Evolutionary conservation across 2,329 filamentous ascomycete genomes (phyloP), one percentile per base, ranked within the genome.

Genomic region (Beauveria medogensis): DNA sequence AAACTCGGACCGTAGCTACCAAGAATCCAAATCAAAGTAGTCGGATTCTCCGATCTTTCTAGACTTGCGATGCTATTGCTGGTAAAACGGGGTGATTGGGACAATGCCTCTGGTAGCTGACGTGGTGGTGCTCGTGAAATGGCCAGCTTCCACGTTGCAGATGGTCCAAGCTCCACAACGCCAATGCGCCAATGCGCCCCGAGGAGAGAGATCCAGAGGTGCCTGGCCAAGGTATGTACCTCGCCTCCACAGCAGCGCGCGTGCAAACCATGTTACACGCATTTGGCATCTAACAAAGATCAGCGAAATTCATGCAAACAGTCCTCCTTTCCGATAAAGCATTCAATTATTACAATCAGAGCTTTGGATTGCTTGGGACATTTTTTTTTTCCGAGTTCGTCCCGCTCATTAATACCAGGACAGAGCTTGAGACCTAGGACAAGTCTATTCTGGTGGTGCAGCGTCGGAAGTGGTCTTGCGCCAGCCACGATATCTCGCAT

Each of bases 111-210:
- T 22, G 51, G 52, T 50, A 56, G 61, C 46, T 63, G 61, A 63
- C 61, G 56, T 63, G 61, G 51, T 54, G 55, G 20, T 53, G 52
- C 26, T 58, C 18, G 40, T 43, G 60, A 55, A 63, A 55, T 60
- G 58, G 63, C 63, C 61, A 64, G 55, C 63, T 63, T 71, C 66
- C 68, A 70, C 66, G 67, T 60, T 52, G 51, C 57, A 47, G 50
- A 41, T 68, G 66, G 68, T 65, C 66, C 64, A 69, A 70, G 69
- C 67, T 70, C 68, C 66, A 50, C 61, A 46, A 53, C 14, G 34
- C 34, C 12, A 2, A 16, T 14, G 30, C 30, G 30, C 30, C 30
- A 34, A 34, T 34, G 30, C 12, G 30, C 30, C 30, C 12, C 34
- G 12, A 37, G 34, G 14, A 37, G 12, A 34, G 12, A 37, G 34